These are phyloP conservation scores for Betula pendula DNA, from an alignment of 306 rosid genomes.

Conservation along the genomic window DNA sequence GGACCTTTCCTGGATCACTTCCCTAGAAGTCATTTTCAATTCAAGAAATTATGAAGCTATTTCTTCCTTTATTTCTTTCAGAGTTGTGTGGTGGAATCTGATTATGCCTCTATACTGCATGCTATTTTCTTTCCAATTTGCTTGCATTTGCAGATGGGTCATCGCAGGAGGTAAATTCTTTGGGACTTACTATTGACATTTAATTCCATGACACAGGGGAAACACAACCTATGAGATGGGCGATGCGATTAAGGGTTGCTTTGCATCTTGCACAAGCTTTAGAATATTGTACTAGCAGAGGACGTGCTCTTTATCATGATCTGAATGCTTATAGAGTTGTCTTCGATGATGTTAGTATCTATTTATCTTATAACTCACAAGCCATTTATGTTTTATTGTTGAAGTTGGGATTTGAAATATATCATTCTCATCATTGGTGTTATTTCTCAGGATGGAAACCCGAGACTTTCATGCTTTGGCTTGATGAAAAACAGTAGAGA, in stretches of 20 bases:
- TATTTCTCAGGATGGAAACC: conserved; percentile 73
- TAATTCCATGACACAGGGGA: conserved; percentile 67
- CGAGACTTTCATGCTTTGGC: conserved; percentile 96
- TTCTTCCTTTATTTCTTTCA: conserved; percentile 8
- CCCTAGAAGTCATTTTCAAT: conserved; percentile 4
- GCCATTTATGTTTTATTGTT: background rate
- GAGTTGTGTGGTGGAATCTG: conserved; percentile 12
- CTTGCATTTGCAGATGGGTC: background rate
- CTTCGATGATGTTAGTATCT: conserved; percentile 77
- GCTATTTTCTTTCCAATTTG: conserved; percentile 8
- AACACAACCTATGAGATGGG: conserved; percentile 89
- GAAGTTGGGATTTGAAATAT: conserved; percentile 11
- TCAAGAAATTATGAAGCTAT: background rate
- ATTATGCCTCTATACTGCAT: conserved; percentile 20
- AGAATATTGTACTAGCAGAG: conserved; percentile 89
- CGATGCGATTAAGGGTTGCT: conserved; percentile 95
- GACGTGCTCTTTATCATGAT: conserved; percentile 94
- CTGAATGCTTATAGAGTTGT: conserved; percentile 90
- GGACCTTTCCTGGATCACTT: background rate
- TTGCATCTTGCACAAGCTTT: conserved; percentile 90
- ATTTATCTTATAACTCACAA: conserved; percentile 17
- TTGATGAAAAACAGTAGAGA: conserved; percentile 97
- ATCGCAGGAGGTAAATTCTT: conserved; percentile 1
- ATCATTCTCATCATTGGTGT: conserved; percentile 18
- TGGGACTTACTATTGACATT: conserved; percentile 17